These are phyloP conservation scores for Colletotrichum incanum DNA, from an alignment of 2,329 filamentous ascomycete genomes.

Conservation along the genomic window DNA sequence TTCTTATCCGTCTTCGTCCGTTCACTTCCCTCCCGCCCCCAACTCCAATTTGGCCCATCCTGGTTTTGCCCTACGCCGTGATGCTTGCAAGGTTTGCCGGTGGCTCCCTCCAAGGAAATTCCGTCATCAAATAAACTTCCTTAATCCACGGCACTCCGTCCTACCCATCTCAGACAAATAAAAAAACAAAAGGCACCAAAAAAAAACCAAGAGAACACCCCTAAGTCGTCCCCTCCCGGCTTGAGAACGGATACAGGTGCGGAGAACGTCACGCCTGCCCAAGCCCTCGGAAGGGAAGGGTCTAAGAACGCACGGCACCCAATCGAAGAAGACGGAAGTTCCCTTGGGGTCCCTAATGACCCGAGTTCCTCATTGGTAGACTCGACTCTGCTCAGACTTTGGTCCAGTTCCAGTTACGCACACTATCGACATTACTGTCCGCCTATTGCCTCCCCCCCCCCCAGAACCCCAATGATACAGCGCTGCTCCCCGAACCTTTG, in stretches of 20 bases:
- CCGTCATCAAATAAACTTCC: conserved; percentile 39
- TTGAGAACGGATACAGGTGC: conserved; percentile 4
- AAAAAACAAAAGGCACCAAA: too few relatives aligned
- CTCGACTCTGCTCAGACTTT: conserved; percentile 9
- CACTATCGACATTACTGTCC: neutral
- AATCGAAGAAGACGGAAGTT: conserved; percentile 17
- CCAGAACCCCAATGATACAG: neutral
- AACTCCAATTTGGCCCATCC: conserved; percentile 5
- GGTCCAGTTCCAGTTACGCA: neutral
- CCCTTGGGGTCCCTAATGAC: neutral
- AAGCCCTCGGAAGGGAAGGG: conserved; percentile 34
- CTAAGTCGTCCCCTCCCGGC: conserved; percentile 10
- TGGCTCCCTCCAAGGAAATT: conserved; percentile 15
- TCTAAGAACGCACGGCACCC: conserved; percentile 28
- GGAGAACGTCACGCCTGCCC: conserved; percentile 28
- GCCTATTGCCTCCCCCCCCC: neutral
- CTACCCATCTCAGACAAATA: neutral
- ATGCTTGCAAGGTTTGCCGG: conserved; percentile 1
- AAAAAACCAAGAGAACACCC: neutral
- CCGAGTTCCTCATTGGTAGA: neutral
- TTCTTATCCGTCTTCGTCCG: neutral
- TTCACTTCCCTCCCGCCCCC: conserved; percentile 18
- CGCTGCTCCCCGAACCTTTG: neutral
- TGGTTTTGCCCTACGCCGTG: conserved; percentile 11
- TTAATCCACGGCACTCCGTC: conserved; percentile 4